Percentiles rank a stretch among this genome's conserved stretches.
phyloP scores from a whole-genome alignment of 73 alveolate species.

The Urostyla sp. region DNA sequence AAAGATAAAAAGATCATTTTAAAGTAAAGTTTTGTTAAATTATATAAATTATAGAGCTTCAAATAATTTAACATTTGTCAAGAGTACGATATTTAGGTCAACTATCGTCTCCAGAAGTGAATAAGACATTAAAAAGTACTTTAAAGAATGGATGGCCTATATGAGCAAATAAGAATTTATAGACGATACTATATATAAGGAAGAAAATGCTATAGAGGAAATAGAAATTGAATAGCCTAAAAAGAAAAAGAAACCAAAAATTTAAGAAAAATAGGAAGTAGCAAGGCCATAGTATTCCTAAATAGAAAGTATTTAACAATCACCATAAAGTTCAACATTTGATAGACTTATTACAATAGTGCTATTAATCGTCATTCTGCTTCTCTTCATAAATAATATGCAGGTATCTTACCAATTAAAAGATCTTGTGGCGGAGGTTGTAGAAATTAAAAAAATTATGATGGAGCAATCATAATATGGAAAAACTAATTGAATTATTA shows the following conservation, averaged over 20 bases:
- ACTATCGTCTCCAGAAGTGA: constrained; percentile 14
- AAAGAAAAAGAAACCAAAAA: not conserved
- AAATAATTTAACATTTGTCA: constrained; percentile 1
- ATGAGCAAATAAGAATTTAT: constrained; percentile 6
- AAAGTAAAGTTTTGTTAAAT: not conserved
- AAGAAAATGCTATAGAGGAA: not conserved
- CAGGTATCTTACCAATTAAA: too few species aligned
- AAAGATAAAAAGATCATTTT: constrained; percentile 2
- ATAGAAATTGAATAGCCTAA: not conserved
- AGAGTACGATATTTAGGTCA: constrained; percentile 16
- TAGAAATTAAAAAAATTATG: too few species aligned
- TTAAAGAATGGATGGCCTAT: not conserved
- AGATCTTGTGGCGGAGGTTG: too few species aligned
- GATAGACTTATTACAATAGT: too few species aligned
- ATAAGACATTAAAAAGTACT: constrained; percentile 15
- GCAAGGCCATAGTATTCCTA: not conserved
- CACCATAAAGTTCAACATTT: too few species aligned
- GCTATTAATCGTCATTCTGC: too few species aligned
- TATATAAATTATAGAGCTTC: constrained; percentile 14
- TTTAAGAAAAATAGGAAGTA: not conserved
- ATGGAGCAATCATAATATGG: too few species aligned
- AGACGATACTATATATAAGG: not conserved
- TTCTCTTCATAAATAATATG: too few species aligned
- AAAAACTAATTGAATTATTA: too few species aligned
- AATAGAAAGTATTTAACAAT: too few species aligned